A percentile compares a stretch with the other conserved stretches of the same genome.
Conservation (phyloP, 1,284 basidiomycete species). For the Gomphus bonarii region DNA sequence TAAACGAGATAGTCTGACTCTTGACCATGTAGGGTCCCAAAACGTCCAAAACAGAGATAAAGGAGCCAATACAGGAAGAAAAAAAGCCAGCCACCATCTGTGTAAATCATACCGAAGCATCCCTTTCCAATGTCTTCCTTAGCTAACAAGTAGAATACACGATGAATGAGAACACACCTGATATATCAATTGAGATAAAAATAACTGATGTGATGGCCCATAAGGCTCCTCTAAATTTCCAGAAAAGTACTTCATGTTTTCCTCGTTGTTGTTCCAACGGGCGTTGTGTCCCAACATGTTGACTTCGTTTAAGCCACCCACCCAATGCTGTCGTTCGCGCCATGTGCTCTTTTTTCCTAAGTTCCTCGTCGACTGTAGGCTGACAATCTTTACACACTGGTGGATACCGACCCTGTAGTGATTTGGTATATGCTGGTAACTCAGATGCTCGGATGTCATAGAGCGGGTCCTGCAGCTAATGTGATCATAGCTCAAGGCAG, state of each 20-base stretch:
- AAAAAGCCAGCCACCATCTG: slow-evolving; percentile 16
- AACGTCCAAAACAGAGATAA: slow-evolving; percentile 57
- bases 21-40: slow-evolving; percentile 69
- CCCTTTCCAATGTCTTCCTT: slow-evolving; percentile 14
- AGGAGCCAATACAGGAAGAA: slow-evolving; percentile 38
- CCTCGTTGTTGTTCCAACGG: slow-evolving; percentile 28
- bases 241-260: slow-evolving; percentile 35
- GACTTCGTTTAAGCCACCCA: slow-evolving; percentile 52
- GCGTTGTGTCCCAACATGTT: slow-evolving; percentile 40
- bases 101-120: slow-evolving; percentile 10
- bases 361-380: slow-evolving; percentile 71
- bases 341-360: slow-evolving; percentile 68
- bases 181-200: slow-evolving; percentile 33
- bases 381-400: slow-evolving; percentile 71
- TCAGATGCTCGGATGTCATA: slow-evolving; percentile 50
- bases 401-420: slow-evolving; percentile 74
- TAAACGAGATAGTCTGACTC: slow-evolving; percentile 42
- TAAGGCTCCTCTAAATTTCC: slow-evolving; percentile 52
- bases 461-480: slow-evolving; percentile 48
- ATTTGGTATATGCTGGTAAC: slow-evolving; percentile 62
- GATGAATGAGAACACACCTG: slow-evolving; percentile 30
- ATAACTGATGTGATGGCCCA: slow-evolving; percentile 40
- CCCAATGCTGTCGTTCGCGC: slow-evolving; percentile 72
- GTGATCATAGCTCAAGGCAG: not conserved
- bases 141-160: slow-evolving; percentile 23